Evolutionary conservation across 2,329 filamentous ascomycete genomes (phyloP).

Genomic region (Dothideomycetidae sp.): DNA sequence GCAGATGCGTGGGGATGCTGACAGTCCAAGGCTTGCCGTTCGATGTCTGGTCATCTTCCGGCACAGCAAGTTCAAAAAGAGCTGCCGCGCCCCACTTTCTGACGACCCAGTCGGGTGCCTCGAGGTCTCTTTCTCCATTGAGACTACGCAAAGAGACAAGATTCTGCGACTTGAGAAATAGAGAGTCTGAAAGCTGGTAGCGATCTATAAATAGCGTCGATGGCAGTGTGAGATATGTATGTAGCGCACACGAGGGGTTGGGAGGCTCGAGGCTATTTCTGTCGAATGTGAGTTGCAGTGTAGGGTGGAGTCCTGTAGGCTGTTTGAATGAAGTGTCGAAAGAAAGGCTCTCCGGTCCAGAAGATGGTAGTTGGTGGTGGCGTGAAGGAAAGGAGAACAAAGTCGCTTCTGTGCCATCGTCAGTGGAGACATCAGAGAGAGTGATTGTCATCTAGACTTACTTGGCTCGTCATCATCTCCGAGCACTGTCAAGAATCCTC

Average conservation of each 20-base stretch:
- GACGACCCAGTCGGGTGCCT: conserved; percentile 73
- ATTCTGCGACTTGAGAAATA: conserved; percentile 73
- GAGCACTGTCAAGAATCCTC: conserved; percentile 64
- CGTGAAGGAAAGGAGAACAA: conserved; percentile 74
- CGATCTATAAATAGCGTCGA: conserved; percentile 71
- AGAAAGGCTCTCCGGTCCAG: conserved; percentile 22
- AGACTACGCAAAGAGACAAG: conserved; percentile 53
- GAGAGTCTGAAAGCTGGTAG: conserved; percentile 63
- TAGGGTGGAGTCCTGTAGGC: conserved; percentile 74
- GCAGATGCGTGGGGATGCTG: conserved; percentile 68
- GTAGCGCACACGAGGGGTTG: conserved; percentile 49
- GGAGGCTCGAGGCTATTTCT: conserved; percentile 35
- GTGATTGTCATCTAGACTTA: conserved; percentile 21
- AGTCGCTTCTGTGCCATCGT: conserved; percentile 42
- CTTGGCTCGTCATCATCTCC: conserved; percentile 57
- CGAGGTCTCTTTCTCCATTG: conserved; percentile 69
- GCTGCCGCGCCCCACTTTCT: conserved; percentile 64
- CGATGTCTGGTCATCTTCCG: conserved; percentile 20
- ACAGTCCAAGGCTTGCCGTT: conserved; percentile 39
- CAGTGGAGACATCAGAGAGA: not conserved
- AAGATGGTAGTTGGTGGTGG: conserved; percentile 44
- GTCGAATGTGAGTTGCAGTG: conserved; percentile 52
- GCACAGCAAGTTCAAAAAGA: conserved; percentile 56
- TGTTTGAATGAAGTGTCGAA: conserved; percentile 52
- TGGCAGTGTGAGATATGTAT: conserved; percentile 73